Base-by-base conservation (phyloP, 2,329 filamentous ascomycete species). In the Coniosporium tulheliwenetii region DNA sequence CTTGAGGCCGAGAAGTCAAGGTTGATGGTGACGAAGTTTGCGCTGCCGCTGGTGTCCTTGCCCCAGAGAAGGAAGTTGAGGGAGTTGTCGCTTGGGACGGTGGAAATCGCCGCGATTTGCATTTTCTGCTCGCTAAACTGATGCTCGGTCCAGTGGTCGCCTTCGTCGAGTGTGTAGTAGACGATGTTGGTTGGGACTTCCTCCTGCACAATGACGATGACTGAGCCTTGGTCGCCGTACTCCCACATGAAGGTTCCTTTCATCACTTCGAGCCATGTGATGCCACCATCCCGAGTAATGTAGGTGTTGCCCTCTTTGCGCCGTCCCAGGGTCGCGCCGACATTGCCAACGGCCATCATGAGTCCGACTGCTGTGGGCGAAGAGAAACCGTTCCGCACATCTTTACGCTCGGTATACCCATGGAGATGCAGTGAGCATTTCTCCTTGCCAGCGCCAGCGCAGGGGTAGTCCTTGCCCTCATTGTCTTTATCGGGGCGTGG, bases 61-160 rank as follows among this genome's bases (percentile, higher is more conserved):
- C 80, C 85, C 93, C 91, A 98, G 14, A 98, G 67, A 14, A 98
- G 60, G 58, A 98, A 95, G 56, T 93, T 93, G 41, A 83, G 79
- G 14, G 87, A 93, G 5, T 79, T 85, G 52, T 94, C 91, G 16
- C 84, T 89, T 3, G 84, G 82, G 1, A 95, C 72, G 1, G 89
- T 95, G 0, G 86, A 86, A 47, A 98, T 81, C 52, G 91, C 82
- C 13, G 75, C 66, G 30, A 96, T 75, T 3, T 73, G 66, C 49
- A 93, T 75, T 34, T 85, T 77, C 5, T 55, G 48, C 5, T 76
- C 67, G 3, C 71, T 66, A 57, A 98, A 96, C 44, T 75, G 54
- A 57, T 83, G 82, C 39, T 84, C 73, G 14, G 66, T 62, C 91
- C 91, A 98, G 1, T 68, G 81, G 36, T 73, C 64, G 45, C 93